Conservation (phyloP, 345 rosid genomes). For the Jatropha curcas region DNA sequence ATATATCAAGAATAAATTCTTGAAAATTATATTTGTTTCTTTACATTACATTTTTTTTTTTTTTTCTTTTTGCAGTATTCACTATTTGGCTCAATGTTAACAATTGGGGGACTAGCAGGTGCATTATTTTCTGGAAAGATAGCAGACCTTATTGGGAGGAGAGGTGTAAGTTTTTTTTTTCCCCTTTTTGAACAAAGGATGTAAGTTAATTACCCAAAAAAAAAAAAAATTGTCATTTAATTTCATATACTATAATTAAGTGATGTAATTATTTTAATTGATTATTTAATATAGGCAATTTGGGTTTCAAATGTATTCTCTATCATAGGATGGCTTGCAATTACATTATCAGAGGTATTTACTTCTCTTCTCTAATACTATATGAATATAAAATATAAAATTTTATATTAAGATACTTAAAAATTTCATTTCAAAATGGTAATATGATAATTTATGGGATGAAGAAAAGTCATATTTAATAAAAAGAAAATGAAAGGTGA, state of each 20-base stretch:
- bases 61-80: conserved; percentile 32
- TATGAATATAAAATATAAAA: too few species aligned
- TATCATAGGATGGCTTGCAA: conserved; percentile 50
- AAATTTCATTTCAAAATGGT: too few species aligned
- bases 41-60: neutral
- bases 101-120: conserved; percentile 36
- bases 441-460: too few species aligned
- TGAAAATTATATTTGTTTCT: neutral
- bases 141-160: conserved; percentile 36
- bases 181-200: neutral
- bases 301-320: conserved; percentile 41
- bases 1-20: neutral
- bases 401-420: too few species aligned
- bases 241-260: too few species aligned
- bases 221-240: too few species aligned
- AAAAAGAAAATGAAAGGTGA: too few species aligned
- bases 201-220: too few species aligned
- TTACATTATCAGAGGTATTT: conserved; percentile 46
- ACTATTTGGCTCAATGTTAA: conserved; percentile 37
- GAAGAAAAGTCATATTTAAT: too few species aligned
- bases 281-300: conserved; percentile 20
- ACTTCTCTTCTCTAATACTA: neutral
- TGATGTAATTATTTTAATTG: too few species aligned
- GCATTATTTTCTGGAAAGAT: conserved; percentile 35
- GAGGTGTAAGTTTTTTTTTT: conserved; percentile 23